Evolutionary conservation across 768 basidiomycete genomes (phyloP), one percentile per base, ranked within the genome.

Genomic region (Leccinum imitatum): DNA sequence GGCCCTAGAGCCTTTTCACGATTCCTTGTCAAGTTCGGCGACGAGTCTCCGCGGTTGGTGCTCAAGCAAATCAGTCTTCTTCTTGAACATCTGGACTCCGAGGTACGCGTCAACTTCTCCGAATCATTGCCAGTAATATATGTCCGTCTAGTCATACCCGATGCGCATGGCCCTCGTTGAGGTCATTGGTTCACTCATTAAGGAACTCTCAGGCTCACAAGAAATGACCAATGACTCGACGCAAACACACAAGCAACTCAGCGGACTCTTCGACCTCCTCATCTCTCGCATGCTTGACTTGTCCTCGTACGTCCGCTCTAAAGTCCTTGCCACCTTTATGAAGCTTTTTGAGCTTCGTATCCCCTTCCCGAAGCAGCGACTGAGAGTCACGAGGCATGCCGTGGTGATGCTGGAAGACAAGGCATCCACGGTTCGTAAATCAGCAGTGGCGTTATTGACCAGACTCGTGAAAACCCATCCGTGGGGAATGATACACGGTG

Each of bases 121-220:
- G 21, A 39, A 27, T 30, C 21, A 5, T 50, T 14, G 7, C 30
- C 13, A 13, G 23, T 56, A 13, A 57, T 41, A n/a, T 15, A 39
- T 11, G 31, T 19, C 39, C 35, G 6, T 51, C 14, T 66, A 97
- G 94, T 88, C 95, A 0, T 97, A 98, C 70, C 92, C 95, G 0
- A 95, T 99, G 87, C 93, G 97, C 46, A 90, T 94, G 78, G 93
- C 94, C 1, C 81, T 99, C 58, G 84, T 99, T 54, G 96, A 98
- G 71, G 83, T 95, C 59, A 85, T 98, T 44, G 93, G 93, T 6
- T 78, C 80, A 59, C 84, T 98, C 61, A 93, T 98, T 69, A 79
- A 81, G 48, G 92, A 98, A 63, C 83, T 98, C 13, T 85, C 90
- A 0, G 69, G 75, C 19, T 80, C 84, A 3, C 73, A 76, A 19